Evolutionary conservation across 768 basidiomycete genomes (phyloP), one percentile per base, ranked within the genome.

Genomic region (Hygrophoropsis aurantiaca): DNA sequence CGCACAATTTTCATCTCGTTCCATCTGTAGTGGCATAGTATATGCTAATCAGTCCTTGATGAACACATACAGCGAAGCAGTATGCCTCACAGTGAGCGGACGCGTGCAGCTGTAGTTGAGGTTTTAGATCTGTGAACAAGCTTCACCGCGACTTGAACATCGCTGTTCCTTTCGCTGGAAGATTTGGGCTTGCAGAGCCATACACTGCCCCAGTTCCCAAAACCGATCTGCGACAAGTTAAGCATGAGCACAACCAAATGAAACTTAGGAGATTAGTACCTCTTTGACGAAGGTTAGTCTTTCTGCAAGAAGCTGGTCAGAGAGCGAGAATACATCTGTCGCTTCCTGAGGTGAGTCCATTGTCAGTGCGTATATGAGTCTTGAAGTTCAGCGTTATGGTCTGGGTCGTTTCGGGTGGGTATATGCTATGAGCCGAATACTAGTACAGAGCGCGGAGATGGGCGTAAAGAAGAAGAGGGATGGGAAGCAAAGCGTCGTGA

Each of bases 1-100:
- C 89, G 78, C 49, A 97, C 84, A 57, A 94, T 87, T 77, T 95
- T 95, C 93, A 94, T 94, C 73, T 97, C 94, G 61, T 94, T 94
- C 94, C 94, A 93, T 71, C 90, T 92, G n/a, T 16, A 20, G 19
- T 40, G 24, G 25, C 19, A 13, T 36, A n/a, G n/a, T n/a, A n/a
- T n/a, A n/a, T 56, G 32, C 3, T 32, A 49, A 24, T 36, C 30
- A 44, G 21, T 20, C 34, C 26, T 45, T 10, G 26, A 33, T 49
- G 30, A 23, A 11, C n/a, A 11, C 26, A 36, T n/a, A n/a, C n/a
- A n/a, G n/a, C n/a, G n/a, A n/a, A n/a, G n/a, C n/a, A n/a, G n/a
- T n/a, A n/a, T n/a, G 32, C 45, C 85, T 51, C 60, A 97, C 81
- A 98, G 73, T 37, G 93, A 93, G 59, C 85, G 75, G 47, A 99